Base-by-base conservation (phyloP, 305 asterid species). In the Petunia hybrid region DNA sequence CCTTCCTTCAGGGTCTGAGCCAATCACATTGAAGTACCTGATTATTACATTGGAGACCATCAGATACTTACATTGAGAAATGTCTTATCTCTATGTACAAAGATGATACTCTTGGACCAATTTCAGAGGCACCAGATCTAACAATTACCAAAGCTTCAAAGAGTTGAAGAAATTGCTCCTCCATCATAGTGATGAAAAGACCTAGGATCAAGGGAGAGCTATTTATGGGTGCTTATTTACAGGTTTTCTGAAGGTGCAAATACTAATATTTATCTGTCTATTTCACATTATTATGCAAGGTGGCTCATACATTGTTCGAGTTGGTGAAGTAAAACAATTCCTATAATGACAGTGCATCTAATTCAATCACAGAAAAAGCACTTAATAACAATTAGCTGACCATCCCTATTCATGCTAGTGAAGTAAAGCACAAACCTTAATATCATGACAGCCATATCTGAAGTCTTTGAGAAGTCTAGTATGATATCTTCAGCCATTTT, bases 401-500 rank as follows among this genome's bases (percentile, higher is more conserved):
- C 36, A n/a, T 31, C 43, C 43, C 31, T 46, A 45, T 46, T 46
- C 43, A 46, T 22, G 61, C 31, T 10, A 9, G 35, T 2, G 45
- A 13, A 40, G 61, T 35, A 66, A 57, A 48, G 59, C 22, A 81
- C 92, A 55, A 61, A 91, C 97, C 97, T 91, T 78, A 95, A 85
- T 80, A 95, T 87, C 99, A 95, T 95, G 77, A 95, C 86, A 74
- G 98, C 98, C 96, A 95, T 95, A 77, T 92, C 85, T 56, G 95
- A 84, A 76, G 97, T 95, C 91, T 91, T 95, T 40, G 98, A 91
- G 89, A 83, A 95, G 88, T 95, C 99, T 79, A 84, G 42, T 65
- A 95, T 95, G 76, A 95, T 95, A 69, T 95, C 99, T 85, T 95
- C 99, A 3, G 99, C 95, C 99, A 95, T 95, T 91, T 95, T 95